Conservation (phyloP, 139 green algal species). For the Raphidocelis subcapitata region DNA sequence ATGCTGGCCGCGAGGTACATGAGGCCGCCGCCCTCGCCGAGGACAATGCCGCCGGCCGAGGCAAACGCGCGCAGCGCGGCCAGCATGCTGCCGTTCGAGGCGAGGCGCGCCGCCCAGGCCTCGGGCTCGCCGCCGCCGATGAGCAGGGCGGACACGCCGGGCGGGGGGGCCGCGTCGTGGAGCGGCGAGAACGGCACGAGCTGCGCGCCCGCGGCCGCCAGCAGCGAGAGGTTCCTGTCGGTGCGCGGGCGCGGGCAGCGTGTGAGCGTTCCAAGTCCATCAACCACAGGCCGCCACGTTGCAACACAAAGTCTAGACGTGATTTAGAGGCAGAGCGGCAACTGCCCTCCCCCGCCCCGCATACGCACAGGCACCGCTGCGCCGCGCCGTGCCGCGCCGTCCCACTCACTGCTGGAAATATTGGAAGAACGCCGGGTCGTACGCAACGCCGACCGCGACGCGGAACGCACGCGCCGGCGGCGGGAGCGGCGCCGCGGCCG, state of each 20-base stretch:
- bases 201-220: conserved; percentile 70
- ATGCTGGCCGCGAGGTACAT: conserved; percentile 75
- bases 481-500: conserved; percentile 6
- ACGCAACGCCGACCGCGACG: conserved; percentile 16
- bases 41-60: conserved; percentile 80
- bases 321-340: neutral
- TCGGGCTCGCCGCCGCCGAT: conserved; percentile 84
- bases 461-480: conserved; percentile 7
- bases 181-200: conserved; percentile 91
- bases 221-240: conserved; percentile 54
- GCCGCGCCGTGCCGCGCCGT: too few species aligned
- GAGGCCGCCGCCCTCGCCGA: conserved; percentile 88
- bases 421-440: conserved; percentile 17
- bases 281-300: neutral
- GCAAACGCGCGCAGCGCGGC: conserved; percentile 77
- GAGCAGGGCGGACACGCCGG: conserved; percentile 74
- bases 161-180: conserved; percentile 71
- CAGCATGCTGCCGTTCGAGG: conserved; percentile 64
- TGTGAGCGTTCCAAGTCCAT: neutral
- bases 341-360: too few species aligned
- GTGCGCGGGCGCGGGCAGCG: neutral
- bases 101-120: conserved; percentile 63
- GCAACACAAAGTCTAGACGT: neutral
- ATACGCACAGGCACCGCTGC: too few species aligned
- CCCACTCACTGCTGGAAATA: conserved; percentile 27